Evolutionary conservation across 1,139 yeast species (phyloP).

Genomic region (Williopsis jadinii): DNA sequence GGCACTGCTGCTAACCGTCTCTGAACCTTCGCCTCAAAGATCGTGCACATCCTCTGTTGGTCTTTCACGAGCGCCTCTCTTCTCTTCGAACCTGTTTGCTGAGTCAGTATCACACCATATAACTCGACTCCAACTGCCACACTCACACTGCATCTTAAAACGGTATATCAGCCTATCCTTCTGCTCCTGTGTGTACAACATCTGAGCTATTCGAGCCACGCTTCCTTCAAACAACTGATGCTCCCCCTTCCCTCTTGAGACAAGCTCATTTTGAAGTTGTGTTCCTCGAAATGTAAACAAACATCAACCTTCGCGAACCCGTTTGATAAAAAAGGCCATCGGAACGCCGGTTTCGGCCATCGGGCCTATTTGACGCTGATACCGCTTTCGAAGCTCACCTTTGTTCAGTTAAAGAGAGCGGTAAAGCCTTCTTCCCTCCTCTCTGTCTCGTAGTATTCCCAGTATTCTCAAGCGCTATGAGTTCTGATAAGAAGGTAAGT

Average conservation of each 20-base stretch:
- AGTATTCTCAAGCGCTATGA: no score
- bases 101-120: not conserved
- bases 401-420: no score
- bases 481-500: no score
- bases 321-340: not conserved
- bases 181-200: constrained; percentile 10
- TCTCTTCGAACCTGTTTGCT: constrained; percentile 8
- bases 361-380: not conserved
- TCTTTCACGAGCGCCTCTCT: constrained; percentile 11
- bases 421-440: not conserved
- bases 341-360: constrained; percentile 1
- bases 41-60: constrained; percentile 7
- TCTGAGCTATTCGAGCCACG: constrained; percentile 1
- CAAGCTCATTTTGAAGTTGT: no score
- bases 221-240: not conserved
- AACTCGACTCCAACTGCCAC: not conserved
- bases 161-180: constrained; percentile 14
- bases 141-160: constrained; percentile 20
- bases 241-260: no score
- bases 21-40: constrained; percentile 17
- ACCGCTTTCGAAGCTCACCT: no score
- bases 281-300: constrained; percentile 4
- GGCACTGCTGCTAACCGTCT: constrained; percentile 18
- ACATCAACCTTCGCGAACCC: not conserved
- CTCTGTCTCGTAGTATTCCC: no score